Evolutionary conservation across 2,329 filamentous ascomycete species (phyloP), one percentile per base, ranked within the genome.

Genomic region (Endothia cerciana): DNA sequence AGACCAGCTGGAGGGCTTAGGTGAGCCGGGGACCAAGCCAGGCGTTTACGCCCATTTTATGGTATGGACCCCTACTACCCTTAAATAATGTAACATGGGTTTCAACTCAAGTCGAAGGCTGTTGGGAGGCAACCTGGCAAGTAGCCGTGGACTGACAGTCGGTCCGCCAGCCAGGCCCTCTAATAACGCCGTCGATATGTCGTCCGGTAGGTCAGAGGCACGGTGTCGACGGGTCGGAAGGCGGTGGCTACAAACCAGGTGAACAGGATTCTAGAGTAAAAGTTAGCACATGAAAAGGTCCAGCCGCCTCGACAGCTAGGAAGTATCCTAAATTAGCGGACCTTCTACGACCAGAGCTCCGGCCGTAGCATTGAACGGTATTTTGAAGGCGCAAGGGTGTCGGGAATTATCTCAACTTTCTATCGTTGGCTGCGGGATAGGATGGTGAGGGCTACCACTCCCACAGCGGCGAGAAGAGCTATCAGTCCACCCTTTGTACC

Each of bases 381-480:
- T 7, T n/a, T 1, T 8, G 13, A 51, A n/a, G 47, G n/a, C 43
- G 8, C 10, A 45, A 45, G 47, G 13, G 4, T 28, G 47, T 28
- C 47, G 25, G 17, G 28, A 33, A 56, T n/a, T 41, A 22, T 41
- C 7, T 22, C 36, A 22, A 25, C 33, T 58, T 17, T 38, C 33
- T 58, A 58, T 7, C n/a, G 55, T 25, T 58, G 55, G n/a, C 36
- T 36, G 36, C 55, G 55, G 28, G n/a, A 25, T 19, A 58, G 8
- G n/a, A 36, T 40, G 33, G 15, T 11, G n/a, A 58, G 33, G 13
- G 22, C 15, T n/a, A 59, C 38, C 38, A 59, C 4, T 43, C 25
- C 57, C 25, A n/a, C n/a, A 11, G 38, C 4, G 4, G 41, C n/a
- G 38, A 43, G 22, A 59, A 59, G 40, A 45, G 57, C 57, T 13